Percentiles rank a stretch among this genome's conserved stretches.
phyloP scores from a whole-genome alignment of 371 early-diverging fungal genomes.

The Smittium culicis region DNA sequence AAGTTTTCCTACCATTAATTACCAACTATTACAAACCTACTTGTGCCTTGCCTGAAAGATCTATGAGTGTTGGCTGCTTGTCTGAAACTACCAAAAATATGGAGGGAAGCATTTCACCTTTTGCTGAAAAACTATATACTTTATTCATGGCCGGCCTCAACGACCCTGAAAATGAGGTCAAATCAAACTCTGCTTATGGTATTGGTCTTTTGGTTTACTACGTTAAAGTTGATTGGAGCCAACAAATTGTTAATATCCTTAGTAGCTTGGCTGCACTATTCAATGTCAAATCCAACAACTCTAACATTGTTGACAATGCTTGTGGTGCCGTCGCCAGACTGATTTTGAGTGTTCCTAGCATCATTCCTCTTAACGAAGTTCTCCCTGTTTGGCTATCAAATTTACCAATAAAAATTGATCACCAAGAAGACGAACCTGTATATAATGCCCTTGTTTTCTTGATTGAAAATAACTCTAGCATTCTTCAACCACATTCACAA shows the following conservation, averaged over 20 bases:
- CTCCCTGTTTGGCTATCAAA: slow-evolving; percentile 50
- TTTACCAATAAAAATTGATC: slow-evolving; percentile 66
- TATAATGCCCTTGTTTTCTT: slow-evolving; percentile 51
- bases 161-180: slow-evolving; percentile 68
- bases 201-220: slow-evolving; percentile 56
- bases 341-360: slow-evolving; percentile 48
- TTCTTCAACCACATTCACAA: slow-evolving; percentile 7
- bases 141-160: slow-evolving; percentile 51
- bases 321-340: slow-evolving; percentile 74
- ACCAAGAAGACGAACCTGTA: slow-evolving; percentile 65
- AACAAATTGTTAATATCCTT: slow-evolving; percentile 56
- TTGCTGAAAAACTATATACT: slow-evolving; percentile 41
- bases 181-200: slow-evolving; percentile 74
- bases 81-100: slow-evolving; percentile 69
- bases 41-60: slow-evolving; percentile 54
- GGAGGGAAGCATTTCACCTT: slow-evolving; percentile 55
- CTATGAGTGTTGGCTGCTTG: slow-evolving; percentile 77
- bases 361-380: slow-evolving; percentile 55
- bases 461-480: slow-evolving; percentile 23
- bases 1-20: slow-evolving; percentile 65
- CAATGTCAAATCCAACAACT: slow-evolving; percentile 36
- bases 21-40: slow-evolving; percentile 56
- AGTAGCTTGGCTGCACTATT: slow-evolving; percentile 60
- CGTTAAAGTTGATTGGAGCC: slow-evolving; percentile 50
- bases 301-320: slow-evolving; percentile 73